Evolutionary conservation across 345 rosid genomes (phyloP), one percentile per base, ranked within the genome.

Genomic region (Eucalyptus lansdowneana): DNA sequence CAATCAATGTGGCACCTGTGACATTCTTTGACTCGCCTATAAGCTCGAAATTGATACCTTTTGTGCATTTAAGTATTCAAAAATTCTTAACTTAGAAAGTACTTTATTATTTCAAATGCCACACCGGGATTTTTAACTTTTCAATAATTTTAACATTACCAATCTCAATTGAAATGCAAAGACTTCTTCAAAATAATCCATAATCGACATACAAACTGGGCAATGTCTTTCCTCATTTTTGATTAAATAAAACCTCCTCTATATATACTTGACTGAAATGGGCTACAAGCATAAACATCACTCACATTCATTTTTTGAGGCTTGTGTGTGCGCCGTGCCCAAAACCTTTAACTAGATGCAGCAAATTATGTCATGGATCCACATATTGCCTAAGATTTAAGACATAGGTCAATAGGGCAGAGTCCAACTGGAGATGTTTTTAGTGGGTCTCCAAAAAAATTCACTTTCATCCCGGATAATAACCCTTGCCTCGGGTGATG

Each of bases 161-260:
- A 13, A 27, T 60, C 69, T 60, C 31, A 27, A 27, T 27, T 11
- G 69, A 60, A 60, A 27, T 27, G n/a, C 31, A 0, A 60, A 60
- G 5, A 60, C 69, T 60, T 60, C 8, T 58, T 58, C n/a, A 60
- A 27, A 60, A 60, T 27, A 60, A 60, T 27, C 31, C 4, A 27
- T 7, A 50, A 60, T 60, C 2, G 9, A 60, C 1, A 0, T 6
- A 60, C 4, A 27, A 27, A 27, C 8, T 4, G 31, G 5, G 31
- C 69, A 27, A 60, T 25, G 31, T 5, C 1, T 60, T 60, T 60
- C 69, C 31, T 60, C 31, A 12, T 60, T 27, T 8, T 60, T 27
- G 7, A 60, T 60, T 27, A 60, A 60, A 27, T 60, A 60, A 0
- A 60, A 60, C 31, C 0, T 50, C 21, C 19, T 50, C 21, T 50